These are phyloP conservation scores for Angomonas ambiguus DNA, from an alignment of 208 protist species.

Conservation along the genomic window DNA sequence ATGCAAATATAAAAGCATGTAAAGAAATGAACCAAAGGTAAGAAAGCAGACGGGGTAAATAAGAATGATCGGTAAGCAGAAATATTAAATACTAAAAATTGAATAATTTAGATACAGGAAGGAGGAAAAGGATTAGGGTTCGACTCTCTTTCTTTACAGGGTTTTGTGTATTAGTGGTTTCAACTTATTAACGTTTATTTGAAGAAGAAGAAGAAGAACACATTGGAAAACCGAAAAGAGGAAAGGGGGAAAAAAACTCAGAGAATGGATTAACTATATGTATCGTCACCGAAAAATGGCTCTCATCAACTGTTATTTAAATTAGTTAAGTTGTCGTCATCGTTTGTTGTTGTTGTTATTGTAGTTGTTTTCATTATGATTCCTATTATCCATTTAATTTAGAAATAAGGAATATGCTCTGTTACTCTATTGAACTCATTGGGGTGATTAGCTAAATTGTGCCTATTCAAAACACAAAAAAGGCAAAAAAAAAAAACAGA, in stretches of 20 bases:
- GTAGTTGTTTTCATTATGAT: no score
- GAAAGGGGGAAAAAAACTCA: constrained; percentile 5
- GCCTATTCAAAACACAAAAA: neutral
- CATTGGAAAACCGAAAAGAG: no score
- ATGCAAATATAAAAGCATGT: constrained; percentile 9
- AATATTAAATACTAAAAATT: neutral
- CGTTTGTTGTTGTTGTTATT: no score
- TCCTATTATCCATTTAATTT: neutral
- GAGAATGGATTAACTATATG: no score
- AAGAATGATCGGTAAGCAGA: constrained; percentile 5
- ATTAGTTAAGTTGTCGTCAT: no score
- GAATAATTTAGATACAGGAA: neutral
- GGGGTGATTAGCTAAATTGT: constrained; percentile 2
- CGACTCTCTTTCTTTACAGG: neutral
- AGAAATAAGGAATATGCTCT: no score
- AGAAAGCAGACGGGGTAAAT: neutral
- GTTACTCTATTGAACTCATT: no score
- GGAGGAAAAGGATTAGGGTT: neutral
- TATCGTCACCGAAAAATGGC: no score
- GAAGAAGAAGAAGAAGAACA: no score
- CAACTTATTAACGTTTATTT: no score
- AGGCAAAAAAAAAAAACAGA: neutral
- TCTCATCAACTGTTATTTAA: no score
- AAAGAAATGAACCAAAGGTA: constrained; percentile 1
- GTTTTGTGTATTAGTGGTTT: no score